These are phyloP conservation scores for Porodaedalea pini DNA, from an alignment of 1,284 basidiomycete species.

Conservation along the genomic window DNA sequence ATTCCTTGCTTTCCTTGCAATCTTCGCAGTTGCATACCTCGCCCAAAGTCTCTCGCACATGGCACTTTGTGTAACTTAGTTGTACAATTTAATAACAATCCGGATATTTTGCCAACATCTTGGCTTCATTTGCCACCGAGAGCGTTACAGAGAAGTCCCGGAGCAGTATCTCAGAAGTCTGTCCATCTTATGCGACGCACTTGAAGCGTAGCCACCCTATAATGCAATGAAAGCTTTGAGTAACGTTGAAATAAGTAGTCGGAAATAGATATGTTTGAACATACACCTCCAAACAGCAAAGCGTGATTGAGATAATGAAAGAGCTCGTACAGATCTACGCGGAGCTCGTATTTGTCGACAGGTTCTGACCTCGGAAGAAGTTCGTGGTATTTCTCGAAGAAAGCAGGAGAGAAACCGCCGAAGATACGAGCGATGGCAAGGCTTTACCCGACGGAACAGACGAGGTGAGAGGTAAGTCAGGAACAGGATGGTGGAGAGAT, in stretches of 20 bases:
- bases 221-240: neutral
- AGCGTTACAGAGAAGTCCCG: neutral
- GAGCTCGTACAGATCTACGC: slow-evolving; percentile 74
- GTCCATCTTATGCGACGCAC: slow-evolving; percentile 55
- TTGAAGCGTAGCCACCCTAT: slow-evolving; percentile 54
- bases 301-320: slow-evolving; percentile 89
- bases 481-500: neutral
- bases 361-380: slow-evolving; percentile 69
- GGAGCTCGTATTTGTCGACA: slow-evolving; percentile 61
- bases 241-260: neutral
- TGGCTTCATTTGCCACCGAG: neutral
- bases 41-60: neutral
- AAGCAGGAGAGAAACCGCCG: slow-evolving; percentile 70
- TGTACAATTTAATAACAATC: neutral
- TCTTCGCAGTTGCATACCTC: too few relatives aligned
- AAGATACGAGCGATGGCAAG: slow-evolving; percentile 83
- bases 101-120: neutral
- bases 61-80: neutral
- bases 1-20: too few relatives aligned
- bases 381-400: slow-evolving; percentile 74
- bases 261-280: neutral
- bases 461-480: neutral
- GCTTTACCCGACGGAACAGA: slow-evolving; percentile 34
- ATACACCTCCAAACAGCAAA: slow-evolving; percentile 61
- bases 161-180: slow-evolving; percentile 35